Conservation (phyloP, 2,329 filamentous ascomycete species). For the Davidsoniella neocaledoniae region DNA sequence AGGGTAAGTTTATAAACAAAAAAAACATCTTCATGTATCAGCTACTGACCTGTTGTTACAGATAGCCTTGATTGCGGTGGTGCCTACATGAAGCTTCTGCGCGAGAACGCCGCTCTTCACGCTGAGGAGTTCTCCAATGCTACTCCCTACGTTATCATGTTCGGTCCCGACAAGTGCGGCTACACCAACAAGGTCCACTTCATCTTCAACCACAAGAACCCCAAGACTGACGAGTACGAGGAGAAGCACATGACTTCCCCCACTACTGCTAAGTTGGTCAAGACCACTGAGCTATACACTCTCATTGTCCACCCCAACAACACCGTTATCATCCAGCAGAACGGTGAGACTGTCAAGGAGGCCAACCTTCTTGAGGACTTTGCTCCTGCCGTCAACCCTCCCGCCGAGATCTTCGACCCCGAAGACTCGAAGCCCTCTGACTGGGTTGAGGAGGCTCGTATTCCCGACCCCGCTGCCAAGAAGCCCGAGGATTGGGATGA, state of each 20-base stretch:
- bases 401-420: slow-evolving; percentile 84
- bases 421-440: slow-evolving; percentile 87
- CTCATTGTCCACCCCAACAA: slow-evolving; percentile 94
- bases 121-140: slow-evolving; percentile 95
- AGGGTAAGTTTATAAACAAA: slow-evolving; percentile 46
- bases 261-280: slow-evolving; percentile 73
- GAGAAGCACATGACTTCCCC: slow-evolving; percentile 92
- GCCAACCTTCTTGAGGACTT: slow-evolving; percentile 93
- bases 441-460: slow-evolving; percentile 90
- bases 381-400: slow-evolving; percentile 78
- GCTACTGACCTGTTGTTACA: slow-evolving; percentile 20
- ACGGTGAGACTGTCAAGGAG: slow-evolving; percentile 74
- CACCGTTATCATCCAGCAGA: slow-evolving; percentile 81
- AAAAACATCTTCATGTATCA: too few relatives aligned
- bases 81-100: slow-evolving; percentile 96
- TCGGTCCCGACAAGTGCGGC: slow-evolving; percentile 98
- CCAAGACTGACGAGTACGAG: slow-evolving; percentile 98
- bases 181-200: slow-evolving; percentile 97
- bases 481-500: slow-evolving; percentile 99
- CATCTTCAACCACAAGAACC: slow-evolving; percentile 99
- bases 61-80: slow-evolving; percentile 94
- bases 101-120: slow-evolving; percentile 93
- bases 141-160: slow-evolving; percentile 99
- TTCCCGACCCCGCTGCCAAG: slow-evolving; percentile 76
- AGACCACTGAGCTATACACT: slow-evolving; percentile 90